These are phyloP conservation scores for Coffea humblotiana DNA, from an alignment of 305 asterid species.

Conservation along the genomic window DNA sequence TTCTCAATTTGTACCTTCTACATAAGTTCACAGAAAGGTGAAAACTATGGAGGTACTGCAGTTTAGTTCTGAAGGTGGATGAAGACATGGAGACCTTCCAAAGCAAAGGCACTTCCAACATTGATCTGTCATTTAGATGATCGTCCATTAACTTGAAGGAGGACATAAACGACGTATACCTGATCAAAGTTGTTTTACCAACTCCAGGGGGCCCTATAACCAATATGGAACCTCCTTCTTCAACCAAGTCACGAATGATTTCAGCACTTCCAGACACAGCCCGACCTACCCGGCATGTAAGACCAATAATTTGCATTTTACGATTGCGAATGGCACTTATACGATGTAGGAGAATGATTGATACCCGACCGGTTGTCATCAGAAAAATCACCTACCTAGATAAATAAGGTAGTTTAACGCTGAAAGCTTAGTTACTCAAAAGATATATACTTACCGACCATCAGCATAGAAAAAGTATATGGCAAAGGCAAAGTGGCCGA, in stretches of 20 bases:
- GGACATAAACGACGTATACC: conserved; percentile 37
- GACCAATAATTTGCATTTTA: conserved; percentile 91
- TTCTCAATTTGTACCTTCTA: neutral
- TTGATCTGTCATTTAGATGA: neutral
- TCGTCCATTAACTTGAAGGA: neutral
- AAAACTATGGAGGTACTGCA: neutral
- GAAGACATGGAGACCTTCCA: neutral
- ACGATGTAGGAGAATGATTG: conserved; percentile 84
- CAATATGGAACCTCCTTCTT: conserved; percentile 87
- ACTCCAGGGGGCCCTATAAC: conserved; percentile 99
- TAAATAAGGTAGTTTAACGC: conserved; percentile 26
- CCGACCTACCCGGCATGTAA: conserved; percentile 97
- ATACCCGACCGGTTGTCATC: conserved; percentile 98
- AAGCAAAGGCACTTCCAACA: neutral
- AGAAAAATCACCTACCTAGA: conserved; percentile 91
- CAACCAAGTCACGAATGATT: conserved; percentile 81
- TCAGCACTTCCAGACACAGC: conserved; percentile 99
- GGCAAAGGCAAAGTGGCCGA: neutral
- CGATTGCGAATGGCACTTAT: conserved; percentile 97
- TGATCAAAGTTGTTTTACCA: conserved; percentile 96
- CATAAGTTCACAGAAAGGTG: neutral
- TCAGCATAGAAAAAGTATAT: no score
- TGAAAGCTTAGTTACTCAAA: conserved; percentile 2
- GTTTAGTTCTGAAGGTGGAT: neutral
- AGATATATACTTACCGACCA: neutral